phyloP scores from a whole-genome alignment of 257 asterid species.

The Sherardia arvensis region DNA sequence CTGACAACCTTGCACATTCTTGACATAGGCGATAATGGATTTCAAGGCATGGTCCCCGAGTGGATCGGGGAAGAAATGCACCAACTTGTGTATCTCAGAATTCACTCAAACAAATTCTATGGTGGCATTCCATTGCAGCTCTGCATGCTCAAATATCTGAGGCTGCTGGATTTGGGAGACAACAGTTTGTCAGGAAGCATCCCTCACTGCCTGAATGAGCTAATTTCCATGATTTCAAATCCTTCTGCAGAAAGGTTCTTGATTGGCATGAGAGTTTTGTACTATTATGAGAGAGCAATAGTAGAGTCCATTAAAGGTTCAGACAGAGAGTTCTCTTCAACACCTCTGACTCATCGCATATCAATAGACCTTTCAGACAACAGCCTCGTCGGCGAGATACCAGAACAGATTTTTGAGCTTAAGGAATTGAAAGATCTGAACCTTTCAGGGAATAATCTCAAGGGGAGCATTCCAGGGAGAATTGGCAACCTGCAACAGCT shows the following conservation, averaged over 20 bases:
- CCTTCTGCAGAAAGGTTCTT: background rate
- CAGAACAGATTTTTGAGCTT: slow-evolving; percentile 5
- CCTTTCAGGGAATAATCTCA: slow-evolving; percentile 17
- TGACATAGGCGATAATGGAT: slow-evolving; percentile 19
- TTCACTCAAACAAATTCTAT: slow-evolving; percentile 18
- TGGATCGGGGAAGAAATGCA: slow-evolving; percentile 17
- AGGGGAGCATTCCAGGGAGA: slow-evolving; percentile 19
- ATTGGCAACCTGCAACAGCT: slow-evolving; percentile 25
- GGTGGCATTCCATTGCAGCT: slow-evolving; percentile 20
- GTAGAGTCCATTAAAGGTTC: slow-evolving; percentile 1
- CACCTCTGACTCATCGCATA: background rate
- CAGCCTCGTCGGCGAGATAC: slow-evolving; percentile 9
- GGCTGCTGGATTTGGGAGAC: slow-evolving; percentile 20
- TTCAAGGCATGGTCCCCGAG: slow-evolving; percentile 11
- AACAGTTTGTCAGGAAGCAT: slow-evolving; percentile 21
- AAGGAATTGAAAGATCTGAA: slow-evolving; percentile 9
- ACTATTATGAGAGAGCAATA: slow-evolving; percentile 5
- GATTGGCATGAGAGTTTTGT: background rate
- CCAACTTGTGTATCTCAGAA: slow-evolving; percentile 12
- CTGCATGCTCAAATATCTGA: slow-evolving; percentile 19
- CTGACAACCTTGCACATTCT: slow-evolving; percentile 11
- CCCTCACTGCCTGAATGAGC: slow-evolving; percentile 21
- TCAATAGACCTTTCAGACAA: slow-evolving; percentile 17
- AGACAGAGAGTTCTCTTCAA: slow-evolving; percentile 7
- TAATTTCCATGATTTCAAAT: slow-evolving; percentile 18